These are phyloP conservation scores for Plasmodium berghei DNA, from an alignment of 169 alveolate genomes.

Conservation along the genomic window DNA sequence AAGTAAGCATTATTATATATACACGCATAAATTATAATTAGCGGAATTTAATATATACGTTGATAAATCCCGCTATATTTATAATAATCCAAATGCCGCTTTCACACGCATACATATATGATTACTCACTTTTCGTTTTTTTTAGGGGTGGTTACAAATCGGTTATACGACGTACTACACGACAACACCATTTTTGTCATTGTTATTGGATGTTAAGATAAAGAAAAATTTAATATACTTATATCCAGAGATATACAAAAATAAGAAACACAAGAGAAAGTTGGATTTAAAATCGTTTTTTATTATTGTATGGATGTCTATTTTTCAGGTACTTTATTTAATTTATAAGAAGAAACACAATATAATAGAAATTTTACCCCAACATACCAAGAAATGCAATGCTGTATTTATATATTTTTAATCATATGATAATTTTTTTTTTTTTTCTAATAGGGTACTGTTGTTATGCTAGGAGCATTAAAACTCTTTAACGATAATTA, in stretches of 20 bases:
- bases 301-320: constrained; percentile 96
- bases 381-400: background rate
- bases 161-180: constrained; percentile 98
- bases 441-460: constrained; percentile 93
- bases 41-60: too few species aligned
- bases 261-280: constrained; percentile 94
- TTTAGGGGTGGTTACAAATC: constrained; percentile 95
- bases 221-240: constrained; percentile 89
- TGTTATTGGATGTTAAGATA: constrained; percentile 95
- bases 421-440: constrained; percentile 3
- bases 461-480: constrained; percentile 95
- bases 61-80: too few species aligned
- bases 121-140: background rate
- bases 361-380: background rate
- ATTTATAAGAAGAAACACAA: background rate
- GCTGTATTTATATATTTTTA: background rate
- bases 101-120: background rate
- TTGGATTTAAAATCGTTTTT: constrained; percentile 94
- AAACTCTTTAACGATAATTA: constrained; percentile 92
- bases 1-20: constrained; percentile 65
- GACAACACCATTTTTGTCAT: constrained; percentile 95
- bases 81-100: too few species aligned
- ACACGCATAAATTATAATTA: background rate
- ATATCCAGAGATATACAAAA: constrained; percentile 96
- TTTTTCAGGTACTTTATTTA: constrained; percentile 80